A percentile compares a stretch with the other conserved stretches of the same genome.
Evolutionary conservation across 257 asterid genomes (phyloP).

Genomic region (Solanum etuberosum): DNA sequence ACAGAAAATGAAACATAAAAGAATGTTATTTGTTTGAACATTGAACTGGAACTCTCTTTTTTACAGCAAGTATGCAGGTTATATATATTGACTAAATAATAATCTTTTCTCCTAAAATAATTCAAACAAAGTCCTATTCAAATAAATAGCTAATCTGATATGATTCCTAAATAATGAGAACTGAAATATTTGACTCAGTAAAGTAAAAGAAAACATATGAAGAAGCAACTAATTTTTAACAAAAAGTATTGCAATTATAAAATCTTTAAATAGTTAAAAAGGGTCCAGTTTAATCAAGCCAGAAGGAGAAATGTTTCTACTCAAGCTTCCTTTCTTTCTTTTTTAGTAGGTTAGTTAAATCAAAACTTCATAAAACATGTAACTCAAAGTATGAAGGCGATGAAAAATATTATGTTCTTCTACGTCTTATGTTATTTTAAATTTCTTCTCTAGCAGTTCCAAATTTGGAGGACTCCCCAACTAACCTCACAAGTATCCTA

Average conservation of each 20-base stretch:
- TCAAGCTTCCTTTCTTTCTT: not conserved
- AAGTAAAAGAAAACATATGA: too few relatives aligned
- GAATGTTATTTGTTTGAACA: too few relatives aligned
- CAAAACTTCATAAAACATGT: not conserved
- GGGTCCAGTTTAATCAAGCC: not conserved
- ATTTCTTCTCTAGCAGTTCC: not conserved
- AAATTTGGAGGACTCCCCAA: not conserved
- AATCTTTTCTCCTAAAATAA: not conserved
- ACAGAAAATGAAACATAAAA: not conserved
- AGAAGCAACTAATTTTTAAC: not conserved
- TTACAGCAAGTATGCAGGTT: not conserved
- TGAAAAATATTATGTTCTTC: not conserved
- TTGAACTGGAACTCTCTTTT: not conserved
- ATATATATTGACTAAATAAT: too few relatives aligned
- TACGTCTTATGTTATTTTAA: not conserved
- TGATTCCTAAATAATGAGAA: not conserved
- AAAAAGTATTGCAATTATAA: not conserved
- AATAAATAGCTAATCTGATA: too few relatives aligned
- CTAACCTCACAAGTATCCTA: not conserved
- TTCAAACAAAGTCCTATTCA: not conserved
- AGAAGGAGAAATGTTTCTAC: not conserved
- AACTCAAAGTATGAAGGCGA: not conserved
- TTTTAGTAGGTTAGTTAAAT: not conserved
- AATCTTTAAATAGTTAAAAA: too few relatives aligned
- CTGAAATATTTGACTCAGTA: not conserved